Percentiles rank a stretch among this genome's conserved stretches.
Evolutionary conservation across 2,329 filamentous ascomycete species (phyloP).

Genomic region (Trichoderma sp.): DNA sequence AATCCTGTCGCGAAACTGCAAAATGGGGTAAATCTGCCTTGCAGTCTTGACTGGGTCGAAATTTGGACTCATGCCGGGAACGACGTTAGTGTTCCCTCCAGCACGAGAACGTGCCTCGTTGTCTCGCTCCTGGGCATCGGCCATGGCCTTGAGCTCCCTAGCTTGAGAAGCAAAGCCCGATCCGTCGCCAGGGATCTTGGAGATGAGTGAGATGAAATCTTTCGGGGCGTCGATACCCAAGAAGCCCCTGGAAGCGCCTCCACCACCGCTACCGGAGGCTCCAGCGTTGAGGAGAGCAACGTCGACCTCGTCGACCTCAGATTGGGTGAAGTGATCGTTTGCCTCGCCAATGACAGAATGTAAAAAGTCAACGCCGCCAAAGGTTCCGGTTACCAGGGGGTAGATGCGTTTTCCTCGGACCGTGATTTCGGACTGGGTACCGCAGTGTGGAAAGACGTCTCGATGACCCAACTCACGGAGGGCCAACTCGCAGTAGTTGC

Average conservation of each 20-base stretch:
- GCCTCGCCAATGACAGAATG: constrained; percentile 77
- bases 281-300: constrained; percentile 69
- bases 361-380: constrained; percentile 80
- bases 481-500: constrained; percentile 78
- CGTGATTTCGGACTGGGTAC: constrained; percentile 63
- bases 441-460: constrained; percentile 76
- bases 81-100: constrained; percentile 53
- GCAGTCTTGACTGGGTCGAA: constrained; percentile 78
- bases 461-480: constrained; percentile 76
- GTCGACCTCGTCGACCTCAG: constrained; percentile 79
- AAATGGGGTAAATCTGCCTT: constrained; percentile 87
- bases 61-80: constrained; percentile 71
- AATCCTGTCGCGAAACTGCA: constrained; percentile 90
- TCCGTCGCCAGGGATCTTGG: constrained; percentile 70
- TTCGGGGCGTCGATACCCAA: constrained; percentile 41
- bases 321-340: constrained; percentile 80
- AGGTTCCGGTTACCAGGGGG: constrained; percentile 70
- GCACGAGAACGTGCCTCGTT: constrained; percentile 43
- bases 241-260: constrained; percentile 41
- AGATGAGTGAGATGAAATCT: constrained; percentile 70
- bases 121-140: constrained; percentile 61
- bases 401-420: constrained; percentile 63
- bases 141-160: constrained; percentile 57
- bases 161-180: constrained; percentile 66
- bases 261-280: constrained; percentile 38